phyloP scores from a whole-genome alignment of 768 basidiomycete species.

The Rhodotorula kratochvilovae region DNA sequence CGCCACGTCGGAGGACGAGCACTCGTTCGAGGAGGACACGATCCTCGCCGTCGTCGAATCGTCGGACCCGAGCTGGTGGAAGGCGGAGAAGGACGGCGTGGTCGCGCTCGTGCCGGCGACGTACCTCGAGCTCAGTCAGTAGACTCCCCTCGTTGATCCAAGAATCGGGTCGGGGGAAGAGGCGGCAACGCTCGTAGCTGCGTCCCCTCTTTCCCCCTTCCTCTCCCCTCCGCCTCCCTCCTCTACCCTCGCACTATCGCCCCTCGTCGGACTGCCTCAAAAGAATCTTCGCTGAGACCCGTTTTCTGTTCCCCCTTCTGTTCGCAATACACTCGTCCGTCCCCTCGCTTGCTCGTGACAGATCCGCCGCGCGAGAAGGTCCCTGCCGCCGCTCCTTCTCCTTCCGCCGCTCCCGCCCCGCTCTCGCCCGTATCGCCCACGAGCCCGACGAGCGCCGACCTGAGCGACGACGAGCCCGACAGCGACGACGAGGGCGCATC shows the following conservation, averaged over 20 bases:
- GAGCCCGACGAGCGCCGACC: neutral
- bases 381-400: neutral
- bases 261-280: neutral
- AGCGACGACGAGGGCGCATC: constrained; percentile 16
- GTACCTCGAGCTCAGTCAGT: constrained; percentile 93
- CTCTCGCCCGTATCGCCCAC: neutral
- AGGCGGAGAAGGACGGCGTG: constrained; percentile 77
- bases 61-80: constrained; percentile 90
- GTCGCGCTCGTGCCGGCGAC: constrained; percentile 87
- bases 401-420: neutral
- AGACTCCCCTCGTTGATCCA: neutral
- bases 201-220: constrained; percentile 40
- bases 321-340: constrained; percentile 9
- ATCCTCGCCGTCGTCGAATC: constrained; percentile 71
- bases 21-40: constrained; percentile 80
- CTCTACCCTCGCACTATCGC: too few species aligned
- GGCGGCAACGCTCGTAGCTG: constrained; percentile 59
- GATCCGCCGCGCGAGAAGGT: neutral
- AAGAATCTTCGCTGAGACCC: constrained; percentile 13
- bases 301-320: neutral
- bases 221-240: constrained; percentile 11
- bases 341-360: neutral
- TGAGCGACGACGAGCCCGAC: constrained; percentile 31
- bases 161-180: constrained; percentile 31
- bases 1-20: constrained; percentile 67